Evolutionary conservation across 1,139 yeast genomes (phyloP).

Genomic region (Suhomyces coccinellae): DNA sequence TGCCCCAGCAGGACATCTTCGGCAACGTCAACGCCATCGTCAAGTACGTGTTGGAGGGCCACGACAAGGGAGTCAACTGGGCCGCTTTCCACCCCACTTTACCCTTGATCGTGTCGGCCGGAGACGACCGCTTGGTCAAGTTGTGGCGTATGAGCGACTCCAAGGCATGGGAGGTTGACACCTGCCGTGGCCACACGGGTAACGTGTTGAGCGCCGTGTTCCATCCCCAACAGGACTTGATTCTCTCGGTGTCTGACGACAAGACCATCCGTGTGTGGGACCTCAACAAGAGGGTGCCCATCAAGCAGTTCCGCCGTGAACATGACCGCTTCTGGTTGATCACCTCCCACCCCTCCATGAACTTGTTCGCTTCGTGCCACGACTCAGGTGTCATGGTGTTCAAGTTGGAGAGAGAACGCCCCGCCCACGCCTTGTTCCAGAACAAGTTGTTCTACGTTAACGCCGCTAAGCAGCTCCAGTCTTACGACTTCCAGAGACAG

Average conservation of each 20-base stretch:
- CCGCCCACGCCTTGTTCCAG: slow-evolving; percentile 77
- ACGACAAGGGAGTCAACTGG: slow-evolving; percentile 98
- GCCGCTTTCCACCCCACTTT: slow-evolving; percentile 96
- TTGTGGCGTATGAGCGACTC: slow-evolving; percentile 98
- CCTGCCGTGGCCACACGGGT: slow-evolving; percentile 96
- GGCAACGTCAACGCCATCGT: slow-evolving; percentile 94
- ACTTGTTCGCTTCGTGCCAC: slow-evolving; percentile 94
- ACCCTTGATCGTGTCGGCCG: slow-evolving; percentile 93
- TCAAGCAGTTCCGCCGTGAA: slow-evolving; percentile 93
- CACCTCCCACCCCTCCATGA: slow-evolving; percentile 84
- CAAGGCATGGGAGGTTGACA: slow-evolving; percentile 98
- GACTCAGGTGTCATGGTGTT: slow-evolving; percentile 98
- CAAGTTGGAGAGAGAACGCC: slow-evolving; percentile 96
- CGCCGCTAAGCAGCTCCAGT: slow-evolving; percentile 82
- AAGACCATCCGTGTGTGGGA: slow-evolving; percentile 99
- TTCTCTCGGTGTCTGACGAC: slow-evolving; percentile 93
- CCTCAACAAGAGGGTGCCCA: slow-evolving; percentile 87
- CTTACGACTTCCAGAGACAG: slow-evolving; percentile 62
- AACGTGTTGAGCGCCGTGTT: slow-evolving; percentile 87
- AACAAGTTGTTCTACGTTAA: slow-evolving; percentile 72
- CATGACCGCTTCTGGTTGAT: slow-evolving; percentile 94
- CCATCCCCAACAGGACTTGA: slow-evolving; percentile 92
- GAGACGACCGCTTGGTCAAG: slow-evolving; percentile 93
- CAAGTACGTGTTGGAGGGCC: slow-evolving; percentile 95
- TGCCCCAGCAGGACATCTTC: slow-evolving; percentile 86